Percentiles rank a stretch among this genome's conserved stretches.
Evolutionary conservation across 257 asterid species (phyloP).

Genomic region (Capsicum chinense): DNA sequence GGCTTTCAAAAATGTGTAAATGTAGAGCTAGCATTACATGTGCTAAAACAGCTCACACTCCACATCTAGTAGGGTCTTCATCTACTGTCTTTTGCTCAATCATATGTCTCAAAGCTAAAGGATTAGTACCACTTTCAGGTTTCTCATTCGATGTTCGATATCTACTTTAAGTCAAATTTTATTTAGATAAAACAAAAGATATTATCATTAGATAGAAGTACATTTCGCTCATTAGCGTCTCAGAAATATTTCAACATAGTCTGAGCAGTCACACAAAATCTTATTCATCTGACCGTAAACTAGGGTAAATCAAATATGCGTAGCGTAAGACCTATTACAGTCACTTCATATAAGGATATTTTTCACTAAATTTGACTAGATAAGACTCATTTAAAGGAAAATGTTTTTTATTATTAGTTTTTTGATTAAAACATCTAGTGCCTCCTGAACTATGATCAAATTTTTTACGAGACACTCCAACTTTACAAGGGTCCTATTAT

Average conservation of each 20-base stretch:
- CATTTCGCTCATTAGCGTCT: constrained; percentile 33
- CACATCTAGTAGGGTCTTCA: constrained; percentile 25
- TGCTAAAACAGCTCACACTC: constrained; percentile 29
- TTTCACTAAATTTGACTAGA: not conserved
- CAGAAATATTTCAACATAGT: constrained; percentile 28
- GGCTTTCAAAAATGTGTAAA: not conserved
- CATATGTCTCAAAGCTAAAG: constrained; percentile 7
- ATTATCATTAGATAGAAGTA: constrained; percentile 31
- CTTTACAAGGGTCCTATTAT: too few relatives aligned
- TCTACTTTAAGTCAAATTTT: not conserved
- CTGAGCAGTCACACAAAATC: not conserved
- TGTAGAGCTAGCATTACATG: constrained; percentile 10
- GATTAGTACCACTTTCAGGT: not conserved
- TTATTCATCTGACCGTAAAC: not conserved
- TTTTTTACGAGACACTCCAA: too few relatives aligned
- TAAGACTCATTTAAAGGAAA: not conserved
- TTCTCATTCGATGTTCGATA: not conserved
- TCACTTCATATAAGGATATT: not conserved
- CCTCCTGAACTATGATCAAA: too few relatives aligned
- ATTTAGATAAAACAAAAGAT: not conserved
- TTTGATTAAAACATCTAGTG: too few relatives aligned
- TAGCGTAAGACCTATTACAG: not conserved
- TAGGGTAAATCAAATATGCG: not conserved
- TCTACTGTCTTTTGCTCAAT: constrained; percentile 17
- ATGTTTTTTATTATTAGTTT: too few relatives aligned